Conservation (phyloP, 176 grass and related monocot species). For the Rhipidocladum racemiflorum region DNA sequence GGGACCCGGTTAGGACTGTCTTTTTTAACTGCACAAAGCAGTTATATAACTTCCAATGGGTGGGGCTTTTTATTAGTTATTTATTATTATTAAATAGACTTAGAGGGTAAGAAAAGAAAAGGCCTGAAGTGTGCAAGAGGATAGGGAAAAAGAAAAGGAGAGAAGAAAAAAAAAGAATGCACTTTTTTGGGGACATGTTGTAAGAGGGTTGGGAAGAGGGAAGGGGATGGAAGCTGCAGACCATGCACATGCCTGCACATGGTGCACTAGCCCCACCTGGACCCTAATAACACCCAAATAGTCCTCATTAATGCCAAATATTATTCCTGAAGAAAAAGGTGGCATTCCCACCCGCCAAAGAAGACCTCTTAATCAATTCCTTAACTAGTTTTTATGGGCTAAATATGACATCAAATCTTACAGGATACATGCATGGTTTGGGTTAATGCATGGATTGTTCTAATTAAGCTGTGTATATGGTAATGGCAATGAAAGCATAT, state of each 20-base stretch:
- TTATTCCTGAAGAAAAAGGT: not conserved
- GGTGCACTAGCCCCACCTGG: constrained; percentile 35
- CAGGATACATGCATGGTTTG: not conserved
- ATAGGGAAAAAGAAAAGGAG: constrained; percentile 15
- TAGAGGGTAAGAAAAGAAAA: constrained; percentile 31
- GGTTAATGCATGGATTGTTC: not conserved
- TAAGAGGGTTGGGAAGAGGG: constrained; percentile 24
- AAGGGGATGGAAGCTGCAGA: constrained; percentile 30
- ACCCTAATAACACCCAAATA: constrained; percentile 42
- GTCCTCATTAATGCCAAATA: constrained; percentile 33
- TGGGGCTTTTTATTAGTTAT: not conserved
- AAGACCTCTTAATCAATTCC: not conserved
- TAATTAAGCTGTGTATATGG: not conserved
- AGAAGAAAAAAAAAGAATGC: constrained; percentile 24
- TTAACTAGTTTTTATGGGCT: not conserved
- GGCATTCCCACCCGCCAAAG: not conserved
- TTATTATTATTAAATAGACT: constrained; percentile 24
- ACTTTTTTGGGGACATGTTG: constrained; percentile 30
- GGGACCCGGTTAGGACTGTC: not conserved
- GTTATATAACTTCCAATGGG: constrained; percentile 28
- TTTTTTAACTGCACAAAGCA: constrained; percentile 6
- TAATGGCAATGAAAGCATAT: not conserved
- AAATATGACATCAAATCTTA: not conserved
- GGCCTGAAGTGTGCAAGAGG: constrained; percentile 6
- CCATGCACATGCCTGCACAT: constrained; percentile 57